Evolutionary conservation across 1,139 yeast species (phyloP).

Genomic region (Saccharomyces hybrid): DNA sequence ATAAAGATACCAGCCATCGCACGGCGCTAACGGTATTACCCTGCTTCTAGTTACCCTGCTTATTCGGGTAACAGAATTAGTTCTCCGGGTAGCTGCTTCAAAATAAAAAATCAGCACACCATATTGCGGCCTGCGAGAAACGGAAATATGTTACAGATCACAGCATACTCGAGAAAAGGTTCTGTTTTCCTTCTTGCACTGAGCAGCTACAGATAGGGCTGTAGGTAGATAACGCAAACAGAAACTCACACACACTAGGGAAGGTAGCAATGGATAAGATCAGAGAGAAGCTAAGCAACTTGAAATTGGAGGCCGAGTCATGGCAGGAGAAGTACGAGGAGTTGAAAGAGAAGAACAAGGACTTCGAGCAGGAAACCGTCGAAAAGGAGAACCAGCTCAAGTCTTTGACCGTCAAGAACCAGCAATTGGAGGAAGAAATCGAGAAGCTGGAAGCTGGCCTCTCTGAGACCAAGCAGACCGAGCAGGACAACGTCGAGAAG

Average conservation of each 20-base stretch:
- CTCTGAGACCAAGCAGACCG: constrained; percentile 43
- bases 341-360: constrained; percentile 70
- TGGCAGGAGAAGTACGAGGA: constrained; percentile 98
- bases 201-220: neutral
- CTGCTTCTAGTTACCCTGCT: no score
- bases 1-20: neutral
- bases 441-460: constrained; percentile 80
- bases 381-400: constrained; percentile 94
- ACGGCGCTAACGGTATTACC: neutral
- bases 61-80: no score
- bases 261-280: constrained; percentile 27
- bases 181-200: neutral
- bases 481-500: constrained; percentile 66
- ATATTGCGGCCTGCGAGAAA: neutral
- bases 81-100: neutral
- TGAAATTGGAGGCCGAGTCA: constrained; percentile 90
- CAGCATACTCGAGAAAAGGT: neutral
- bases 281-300: constrained; percentile 64
- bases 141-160: neutral
- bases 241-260: neutral
- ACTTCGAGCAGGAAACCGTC: constrained; percentile 81
- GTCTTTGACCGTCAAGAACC: constrained; percentile 86
- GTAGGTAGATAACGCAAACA: neutral
- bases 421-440: constrained; percentile 80
- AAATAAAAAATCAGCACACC: neutral